Conservation (phyloP, 805 yeast genomes). For the Henningerozyma blattae region DNA sequence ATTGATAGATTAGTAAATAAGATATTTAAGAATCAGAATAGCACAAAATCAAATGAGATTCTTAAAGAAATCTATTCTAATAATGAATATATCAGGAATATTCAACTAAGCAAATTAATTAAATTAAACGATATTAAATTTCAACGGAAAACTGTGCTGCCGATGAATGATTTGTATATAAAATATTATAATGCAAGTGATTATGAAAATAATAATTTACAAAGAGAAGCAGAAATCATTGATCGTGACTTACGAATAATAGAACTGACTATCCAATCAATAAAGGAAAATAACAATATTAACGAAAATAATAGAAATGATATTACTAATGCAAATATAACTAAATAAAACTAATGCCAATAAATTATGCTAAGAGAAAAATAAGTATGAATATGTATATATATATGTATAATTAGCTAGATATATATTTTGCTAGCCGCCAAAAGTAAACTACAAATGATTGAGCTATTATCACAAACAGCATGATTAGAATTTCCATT, state of each 20-base stretch:
- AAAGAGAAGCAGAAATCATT: conserved; percentile 49
- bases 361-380: not conserved
- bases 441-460: too few relatives aligned
- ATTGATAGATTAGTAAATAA: conserved; percentile 6
- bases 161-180: conserved; percentile 11
- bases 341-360: not conserved
- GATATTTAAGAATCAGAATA: conserved; percentile 7
- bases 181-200: too few relatives aligned
- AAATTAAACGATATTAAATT: conserved; percentile 19
- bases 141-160: conserved; percentile 14
- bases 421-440: not conserved
- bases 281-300: conserved; percentile 16
- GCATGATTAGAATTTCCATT: too few relatives aligned
- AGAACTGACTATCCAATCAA: conserved; percentile 39
- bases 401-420: not conserved
- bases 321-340: not conserved
- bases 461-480: too few relatives aligned
- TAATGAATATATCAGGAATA: conserved; percentile 14
- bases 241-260: conserved; percentile 65
- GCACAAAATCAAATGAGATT: conserved; percentile 4
- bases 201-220: too few relatives aligned
- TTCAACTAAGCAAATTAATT: conserved; percentile 17
- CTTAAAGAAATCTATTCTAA: conserved; percentile 17
- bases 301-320: not conserved
- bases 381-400: not conserved